Conservation (phyloP, 306 rosid species). For the Trifolium repens region DNA sequence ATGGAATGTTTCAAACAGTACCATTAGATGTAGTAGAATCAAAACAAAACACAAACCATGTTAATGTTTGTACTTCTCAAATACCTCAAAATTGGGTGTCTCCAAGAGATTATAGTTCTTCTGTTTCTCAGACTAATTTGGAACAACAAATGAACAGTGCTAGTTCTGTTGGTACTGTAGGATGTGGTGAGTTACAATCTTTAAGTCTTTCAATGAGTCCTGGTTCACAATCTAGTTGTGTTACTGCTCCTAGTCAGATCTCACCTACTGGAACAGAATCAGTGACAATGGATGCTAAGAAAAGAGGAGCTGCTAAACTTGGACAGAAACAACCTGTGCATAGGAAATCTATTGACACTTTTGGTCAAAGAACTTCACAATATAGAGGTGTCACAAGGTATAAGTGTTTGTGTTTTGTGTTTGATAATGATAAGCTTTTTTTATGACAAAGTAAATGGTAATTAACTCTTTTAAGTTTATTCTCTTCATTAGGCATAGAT, state of each 20-base stretch:
- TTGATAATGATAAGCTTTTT: not conserved
- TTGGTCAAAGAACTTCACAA: constrained; percentile 98
- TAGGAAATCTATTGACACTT: constrained; percentile 91
- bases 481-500: constrained; percentile 69
- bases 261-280: constrained; percentile 64
- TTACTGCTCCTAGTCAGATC: constrained; percentile 70
- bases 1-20: constrained; percentile 51
- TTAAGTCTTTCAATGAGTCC: constrained; percentile 89
- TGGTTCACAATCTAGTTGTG: constrained; percentile 96
- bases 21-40: constrained; percentile 52
- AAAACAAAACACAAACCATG: constrained; percentile 47
- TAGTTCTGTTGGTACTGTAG: constrained; percentile 41
- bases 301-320: constrained; percentile 66
- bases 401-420: not conserved
- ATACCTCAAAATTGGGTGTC: constrained; percentile 45
- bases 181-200: constrained; percentile 72
- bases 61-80: constrained; percentile 45
- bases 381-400: constrained; percentile 88
- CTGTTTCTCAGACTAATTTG: constrained; percentile 32
- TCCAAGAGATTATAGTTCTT: constrained; percentile 48
- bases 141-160: constrained; percentile 55
- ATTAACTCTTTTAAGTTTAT: not conserved
- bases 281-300: constrained; percentile 63
- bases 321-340: constrained; percentile 87
- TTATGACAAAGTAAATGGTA: too few relatives aligned